Percentiles rank a stretch among this genome's conserved stretches.
phyloP scores from a whole-genome alignment of 192 early-diverging fungal genomes.

The Gonapodya sp. region DNA sequence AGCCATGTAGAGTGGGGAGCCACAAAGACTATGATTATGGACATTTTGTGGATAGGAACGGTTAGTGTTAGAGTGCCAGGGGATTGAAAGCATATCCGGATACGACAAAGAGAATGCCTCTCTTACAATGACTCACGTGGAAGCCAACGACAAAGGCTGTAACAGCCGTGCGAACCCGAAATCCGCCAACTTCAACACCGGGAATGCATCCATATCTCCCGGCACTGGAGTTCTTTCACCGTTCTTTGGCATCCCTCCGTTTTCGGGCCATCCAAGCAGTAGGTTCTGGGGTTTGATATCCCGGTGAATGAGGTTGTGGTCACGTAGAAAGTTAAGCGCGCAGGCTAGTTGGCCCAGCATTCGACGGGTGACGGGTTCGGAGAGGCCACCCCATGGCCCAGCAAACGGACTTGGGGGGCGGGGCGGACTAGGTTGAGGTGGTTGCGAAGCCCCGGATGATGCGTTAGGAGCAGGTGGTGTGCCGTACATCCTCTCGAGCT shows the following conservation, averaged over 20 bases:
- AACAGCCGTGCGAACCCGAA: slow-evolving; percentile 95
- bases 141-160: slow-evolving; percentile 63
- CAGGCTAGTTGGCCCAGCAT: slow-evolving; percentile 44
- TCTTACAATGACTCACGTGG: slow-evolving; percentile 1
- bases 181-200: slow-evolving; percentile 86
- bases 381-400: slow-evolving; percentile 64
- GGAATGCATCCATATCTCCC: slow-evolving; percentile 43
- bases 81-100: background rate
- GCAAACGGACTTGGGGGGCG: slow-evolving; percentile 9
- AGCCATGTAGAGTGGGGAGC: slow-evolving; percentile 93
- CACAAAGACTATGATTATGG: slow-evolving; percentile 81
- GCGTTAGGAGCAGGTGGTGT: background rate
- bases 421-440: background rate
- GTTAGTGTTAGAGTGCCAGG: background rate
- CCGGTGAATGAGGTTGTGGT: slow-evolving; percentile 82
- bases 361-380: slow-evolving; percentile 68
- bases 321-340: slow-evolving; percentile 80
- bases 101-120: too few relatives aligned
- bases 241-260: background rate
- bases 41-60: background rate
- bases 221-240: slow-evolving; percentile 1
- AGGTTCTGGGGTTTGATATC: slow-evolving; percentile 89
- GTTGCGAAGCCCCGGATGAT: background rate
- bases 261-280: background rate
- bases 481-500: background rate